phyloP scores from a whole-genome alignment of 768 basidiomycete genomes.

The Suillus weaverae region DNA sequence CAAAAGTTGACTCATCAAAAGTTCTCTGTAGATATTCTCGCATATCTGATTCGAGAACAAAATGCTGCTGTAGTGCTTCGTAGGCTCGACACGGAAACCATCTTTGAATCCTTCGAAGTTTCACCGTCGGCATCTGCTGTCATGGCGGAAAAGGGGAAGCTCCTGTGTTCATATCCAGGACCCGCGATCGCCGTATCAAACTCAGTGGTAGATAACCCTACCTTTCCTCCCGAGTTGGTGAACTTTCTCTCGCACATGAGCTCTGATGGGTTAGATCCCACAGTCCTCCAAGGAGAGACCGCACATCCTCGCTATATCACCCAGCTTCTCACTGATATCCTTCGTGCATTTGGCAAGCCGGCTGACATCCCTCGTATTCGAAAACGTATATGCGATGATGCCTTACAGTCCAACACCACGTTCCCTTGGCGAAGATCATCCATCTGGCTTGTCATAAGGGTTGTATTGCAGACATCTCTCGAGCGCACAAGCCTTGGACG shows the following conservation, averaged over 20 bases:
- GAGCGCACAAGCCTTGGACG: slow-evolving; percentile 9
- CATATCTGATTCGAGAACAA: slow-evolving; percentile 42
- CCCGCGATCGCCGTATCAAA: slow-evolving; percentile 40
- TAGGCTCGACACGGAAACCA: slow-evolving; percentile 20
- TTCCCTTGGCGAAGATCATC: slow-evolving; percentile 38
- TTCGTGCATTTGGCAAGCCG: slow-evolving; percentile 33
- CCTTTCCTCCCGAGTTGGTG: slow-evolving; percentile 37
- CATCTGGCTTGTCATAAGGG: slow-evolving; percentile 37
- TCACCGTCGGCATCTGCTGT: slow-evolving; percentile 36
- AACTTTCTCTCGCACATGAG: slow-evolving; percentile 38
- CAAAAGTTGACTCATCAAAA: background rate
- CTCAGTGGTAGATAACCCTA: slow-evolving; percentile 23
- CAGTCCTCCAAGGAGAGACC: slow-evolving; percentile 24
- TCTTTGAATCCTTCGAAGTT: slow-evolving; percentile 48
- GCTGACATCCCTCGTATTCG: slow-evolving; percentile 23
- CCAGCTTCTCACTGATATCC: slow-evolving; percentile 44
- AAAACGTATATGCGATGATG: slow-evolving; percentile 36
- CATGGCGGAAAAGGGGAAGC: slow-evolving; percentile 39
- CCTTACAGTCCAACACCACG: slow-evolving; percentile 17
- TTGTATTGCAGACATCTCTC: slow-evolving; percentile 35
- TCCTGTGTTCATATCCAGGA: slow-evolving; percentile 46
- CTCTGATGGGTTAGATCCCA: slow-evolving; percentile 29
- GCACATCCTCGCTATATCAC: slow-evolving; percentile 46
- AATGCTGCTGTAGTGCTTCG: slow-evolving; percentile 49
- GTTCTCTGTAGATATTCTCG: slow-evolving; percentile 33